Conservation (phyloP, 306 rosid genomes). For the Sophora flavescens region DNA sequence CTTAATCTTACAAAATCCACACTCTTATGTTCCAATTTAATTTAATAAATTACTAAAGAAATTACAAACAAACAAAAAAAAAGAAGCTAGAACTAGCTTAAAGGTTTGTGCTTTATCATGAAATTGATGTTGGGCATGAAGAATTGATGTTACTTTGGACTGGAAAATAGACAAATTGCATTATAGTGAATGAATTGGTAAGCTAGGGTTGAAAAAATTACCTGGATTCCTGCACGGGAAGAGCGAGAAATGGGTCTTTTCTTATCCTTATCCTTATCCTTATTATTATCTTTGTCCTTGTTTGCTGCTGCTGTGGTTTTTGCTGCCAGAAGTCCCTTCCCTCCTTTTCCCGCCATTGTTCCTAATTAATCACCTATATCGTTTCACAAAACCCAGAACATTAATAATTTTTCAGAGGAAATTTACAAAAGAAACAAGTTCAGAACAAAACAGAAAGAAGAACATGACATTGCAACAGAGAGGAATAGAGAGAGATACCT, state of each 20-base stretch:
- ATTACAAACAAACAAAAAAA: no score
- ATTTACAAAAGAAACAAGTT: not conserved
- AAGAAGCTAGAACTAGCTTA: not conserved
- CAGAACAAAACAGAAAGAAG: not conserved
- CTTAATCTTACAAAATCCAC: no score
- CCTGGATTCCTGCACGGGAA: conserved; percentile 98
- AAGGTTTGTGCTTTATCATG: not conserved
- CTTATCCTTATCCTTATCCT: conserved; percentile 86
- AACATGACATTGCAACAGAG: no score
- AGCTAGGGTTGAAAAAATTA: not conserved
- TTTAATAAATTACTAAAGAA: no score
- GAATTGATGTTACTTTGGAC: no score
- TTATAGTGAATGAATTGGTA: not conserved
- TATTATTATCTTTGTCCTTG: conserved; percentile 71
- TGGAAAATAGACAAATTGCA: not conserved
- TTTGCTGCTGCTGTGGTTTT: conserved; percentile 87
- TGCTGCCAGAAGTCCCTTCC: conserved; percentile 91
- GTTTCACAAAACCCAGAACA: no score
- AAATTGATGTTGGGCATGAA: not conserved
- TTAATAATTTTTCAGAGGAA: no score
- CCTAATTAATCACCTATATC: not conserved
- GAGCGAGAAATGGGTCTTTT: conserved; percentile 91
- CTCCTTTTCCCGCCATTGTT: conserved; percentile 95
- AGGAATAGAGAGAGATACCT: conserved; percentile 7
- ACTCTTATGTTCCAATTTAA: no score